Evolutionary conservation across 129 eudicot species (phyloP).

Genomic region (Chrysanthemum seticuspe): DNA sequence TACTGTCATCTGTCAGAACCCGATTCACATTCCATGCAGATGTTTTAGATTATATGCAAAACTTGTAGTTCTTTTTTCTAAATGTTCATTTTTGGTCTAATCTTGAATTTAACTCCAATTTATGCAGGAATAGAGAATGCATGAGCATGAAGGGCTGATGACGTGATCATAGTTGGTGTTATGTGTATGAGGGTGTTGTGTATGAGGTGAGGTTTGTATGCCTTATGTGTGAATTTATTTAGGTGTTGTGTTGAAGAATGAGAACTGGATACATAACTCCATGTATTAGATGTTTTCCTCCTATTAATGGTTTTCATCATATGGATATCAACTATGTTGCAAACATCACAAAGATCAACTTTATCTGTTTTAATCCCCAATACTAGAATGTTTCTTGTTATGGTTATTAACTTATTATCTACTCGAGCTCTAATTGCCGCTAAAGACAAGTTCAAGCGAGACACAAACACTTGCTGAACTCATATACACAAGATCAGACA

Average conservation of each 20-base stretch:
- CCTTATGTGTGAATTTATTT: slow-evolving; percentile 6
- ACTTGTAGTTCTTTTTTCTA: no score
- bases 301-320: slow-evolving; percentile 14
- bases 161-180: slow-evolving; percentile 1
- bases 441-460: background rate
- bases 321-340: background rate
- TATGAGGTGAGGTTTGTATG: slow-evolving; percentile 18
- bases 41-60: no score
- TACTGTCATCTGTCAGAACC: no score
- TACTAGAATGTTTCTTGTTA: background rate
- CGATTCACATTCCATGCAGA: no score
- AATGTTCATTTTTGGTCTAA: background rate
- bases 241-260: slow-evolving; percentile 26
- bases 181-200: slow-evolving; percentile 3
- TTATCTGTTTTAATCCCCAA: background rate
- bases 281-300: slow-evolving; percentile 7
- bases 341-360: background rate
- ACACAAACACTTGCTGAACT: background rate
- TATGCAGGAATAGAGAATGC: slow-evolving; percentile 36
- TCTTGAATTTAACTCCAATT: background rate
- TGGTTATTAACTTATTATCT: background rate
- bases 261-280: slow-evolving; percentile 19
- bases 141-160: slow-evolving; percentile 10
- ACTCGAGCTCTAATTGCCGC: background rate
- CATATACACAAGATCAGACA: no score